Evolutionary conservation across 2,329 filamentous ascomycete species (phyloP), one percentile per base, ranked within the genome.

Genomic region (Calonectria leucothoes): DNA sequence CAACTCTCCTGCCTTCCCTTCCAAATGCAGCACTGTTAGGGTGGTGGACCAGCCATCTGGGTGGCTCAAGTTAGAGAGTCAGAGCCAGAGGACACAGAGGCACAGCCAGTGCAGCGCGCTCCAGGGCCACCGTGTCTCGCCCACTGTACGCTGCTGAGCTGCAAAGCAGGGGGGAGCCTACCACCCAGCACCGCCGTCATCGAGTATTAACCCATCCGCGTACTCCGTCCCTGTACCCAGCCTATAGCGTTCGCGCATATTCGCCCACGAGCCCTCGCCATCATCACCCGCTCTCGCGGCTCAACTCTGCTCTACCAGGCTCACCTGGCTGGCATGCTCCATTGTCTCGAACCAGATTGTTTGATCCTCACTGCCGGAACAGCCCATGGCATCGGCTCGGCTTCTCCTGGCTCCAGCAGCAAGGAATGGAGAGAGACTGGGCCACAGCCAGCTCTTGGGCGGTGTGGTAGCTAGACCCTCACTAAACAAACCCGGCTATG

Each of bases 41-140:
- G 61, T 33, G 69, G 61, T 39, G 51, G 69, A 27, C 59, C 63
- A 63, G 69, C 42, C 63, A 37, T 64, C 27, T 52, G 45, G 55
- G 57, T 69, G 49, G 59, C 66, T 69, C 64, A 65, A 68, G 66
- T 57, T 27, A 25, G 55, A 61, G 64, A 65, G 45, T 55, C 15
- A 39, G 49, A 74, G 52, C 55, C 69, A 61, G 51, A 33, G 17
- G 51, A n/a, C 33, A 49, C 69, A 55, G 69, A 59, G 59, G 65
- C 63, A 74, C 63, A 67, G 72, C 37, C 55, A 39, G 55, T 35
- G 14, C 55, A 37, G 23, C 35, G 49, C 49, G 27, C 55, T 12
- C 10, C 23, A 52, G 33, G 33, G 35, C 37, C 55, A 61, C 55
- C 33, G 55, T 61, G 55, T 27, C 55, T 61, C 33, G 55, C 55